These are phyloP conservation scores for Diospyros kaki DNA, from an alignment of 148 eudicot genomes.

Conservation along the genomic window DNA sequence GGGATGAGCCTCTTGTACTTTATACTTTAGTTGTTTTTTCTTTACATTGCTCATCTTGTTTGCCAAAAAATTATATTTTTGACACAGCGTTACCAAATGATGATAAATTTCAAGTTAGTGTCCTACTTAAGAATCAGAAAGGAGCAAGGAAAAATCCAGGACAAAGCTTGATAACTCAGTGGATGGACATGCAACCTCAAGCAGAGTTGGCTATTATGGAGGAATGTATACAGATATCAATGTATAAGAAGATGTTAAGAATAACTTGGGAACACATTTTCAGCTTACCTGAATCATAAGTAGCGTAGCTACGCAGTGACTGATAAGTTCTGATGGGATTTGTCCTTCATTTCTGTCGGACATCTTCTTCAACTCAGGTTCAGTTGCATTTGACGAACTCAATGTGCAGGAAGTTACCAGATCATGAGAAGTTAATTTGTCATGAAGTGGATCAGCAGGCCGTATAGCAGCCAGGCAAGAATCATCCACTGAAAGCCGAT, in stretches of 20 bases:
- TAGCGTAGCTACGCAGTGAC: constrained; percentile 75
- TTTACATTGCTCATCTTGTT: no score
- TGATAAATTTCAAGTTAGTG: no score
- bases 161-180: no score
- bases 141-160: no score
- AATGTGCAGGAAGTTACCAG: constrained; percentile 28
- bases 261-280: not conserved
- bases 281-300: constrained; percentile 85
- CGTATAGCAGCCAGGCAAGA: constrained; percentile 27
- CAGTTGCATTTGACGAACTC: constrained; percentile 33
- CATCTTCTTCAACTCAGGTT: constrained; percentile 33
- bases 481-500: constrained; percentile 51
- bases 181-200: no score
- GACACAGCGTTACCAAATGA: no score
- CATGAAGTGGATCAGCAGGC: constrained; percentile 26
- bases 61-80: no score
- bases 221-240: not conserved
- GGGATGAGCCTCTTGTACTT: no score
- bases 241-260: not conserved
- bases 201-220: no score
- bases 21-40: no score
- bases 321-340: constrained; percentile 73
- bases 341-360: constrained; percentile 35
- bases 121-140: no score
- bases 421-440: constrained; percentile 22